Conservation (phyloP, 805 yeast genomes). For the Cyberlindnera americana region DNA sequence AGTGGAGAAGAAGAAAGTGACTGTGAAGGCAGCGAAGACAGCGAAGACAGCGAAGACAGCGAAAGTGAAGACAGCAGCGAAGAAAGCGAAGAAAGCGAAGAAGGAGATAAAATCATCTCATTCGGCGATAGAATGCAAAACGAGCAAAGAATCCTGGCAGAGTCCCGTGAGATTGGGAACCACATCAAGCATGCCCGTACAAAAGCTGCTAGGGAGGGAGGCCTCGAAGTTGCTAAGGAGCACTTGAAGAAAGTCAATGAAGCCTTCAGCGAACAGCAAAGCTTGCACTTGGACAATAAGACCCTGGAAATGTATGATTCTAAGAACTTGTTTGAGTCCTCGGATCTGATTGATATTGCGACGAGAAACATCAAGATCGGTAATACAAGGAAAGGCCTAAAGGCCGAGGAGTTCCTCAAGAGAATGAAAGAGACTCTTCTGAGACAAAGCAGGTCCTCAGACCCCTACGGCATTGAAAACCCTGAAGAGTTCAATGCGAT, state of each 20-base stretch:
- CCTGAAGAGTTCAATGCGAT: slow-evolving; percentile 24
- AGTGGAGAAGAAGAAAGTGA: slow-evolving; percentile 9
- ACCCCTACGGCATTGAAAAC: slow-evolving; percentile 19
- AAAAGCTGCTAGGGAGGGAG: slow-evolving; percentile 55
- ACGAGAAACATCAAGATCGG: slow-evolving; percentile 60
- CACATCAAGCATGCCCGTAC: slow-evolving; percentile 38
- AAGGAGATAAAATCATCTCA: slow-evolving; percentile 5
- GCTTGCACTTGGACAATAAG: slow-evolving; percentile 33
- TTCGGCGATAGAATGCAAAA: slow-evolving; percentile 5
- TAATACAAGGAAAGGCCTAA: slow-evolving; percentile 47
- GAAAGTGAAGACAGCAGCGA: slow-evolving; percentile 14
- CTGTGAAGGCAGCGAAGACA: slow-evolving; percentile 12
- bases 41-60: slow-evolving; percentile 14
- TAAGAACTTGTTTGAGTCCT: slow-evolving; percentile 54
- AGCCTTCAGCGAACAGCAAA: slow-evolving; percentile 41
- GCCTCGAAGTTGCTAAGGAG: slow-evolving; percentile 43
- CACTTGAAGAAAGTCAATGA: slow-evolving; percentile 44
- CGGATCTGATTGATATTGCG: slow-evolving; percentile 61
- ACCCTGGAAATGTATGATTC: slow-evolving; percentile 59
- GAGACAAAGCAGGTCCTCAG: slow-evolving; percentile 28
- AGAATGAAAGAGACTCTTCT: slow-evolving; percentile 38
- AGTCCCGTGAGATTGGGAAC: slow-evolving; percentile 31
- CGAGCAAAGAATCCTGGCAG: slow-evolving; percentile 31
- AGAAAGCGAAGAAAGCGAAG: slow-evolving; percentile 14
- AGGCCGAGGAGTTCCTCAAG: slow-evolving; percentile 43